Base-by-base conservation (phyloP, 139 green algal genomes). In the Chlamydomonas sp. region DNA sequence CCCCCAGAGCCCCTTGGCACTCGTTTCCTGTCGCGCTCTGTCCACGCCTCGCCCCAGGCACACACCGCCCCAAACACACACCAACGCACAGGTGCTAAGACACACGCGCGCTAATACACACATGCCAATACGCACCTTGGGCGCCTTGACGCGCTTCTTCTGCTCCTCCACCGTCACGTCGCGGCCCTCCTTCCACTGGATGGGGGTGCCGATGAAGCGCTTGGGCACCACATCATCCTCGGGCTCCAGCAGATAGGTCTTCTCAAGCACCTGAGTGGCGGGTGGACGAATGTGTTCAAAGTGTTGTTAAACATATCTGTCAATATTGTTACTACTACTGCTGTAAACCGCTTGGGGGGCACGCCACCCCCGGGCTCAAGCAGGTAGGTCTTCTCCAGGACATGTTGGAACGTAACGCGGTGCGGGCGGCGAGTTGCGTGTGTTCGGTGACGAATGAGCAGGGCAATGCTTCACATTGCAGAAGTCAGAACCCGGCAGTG, bases 161-260 rank as follows among this genome's bases (percentile, higher is more conserved):
- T 90, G 85, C 85, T 89, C 72, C 85, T 93, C 90, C 72, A 92
- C 83, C 0, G 90, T 93, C 15, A 82, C 60, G 62, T 93, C 85
- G 7, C 88, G 66, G 8, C 84, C 76, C 83, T 88, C 78, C 73
- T 91, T 92, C 90, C 90, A 93, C 6, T 83, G 14, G 58, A 93
- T 91, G 60, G 78, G 4, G 75, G 80, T 91, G 79, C 95, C 95
- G n/a, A 96, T 90, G 64, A 96, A 94, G 60, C 90, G 88, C 80
- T 96, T 92, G 63, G 97, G 91, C 31, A 97, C 94, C 14, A 95
- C 86, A n/a, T 98, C 96, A n/a, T 95, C 93, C 57, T 96, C 93
- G 71, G 97, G 92, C 60, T 96, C 90, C 90, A 98, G 95, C 73
- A 93, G 84, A 89, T 98, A 98, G 7, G 91, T 95, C 93, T 98